phyloP scores from a whole-genome alignment of 768 basidiomycete genomes.

The Tulasnella sp. region DNA sequence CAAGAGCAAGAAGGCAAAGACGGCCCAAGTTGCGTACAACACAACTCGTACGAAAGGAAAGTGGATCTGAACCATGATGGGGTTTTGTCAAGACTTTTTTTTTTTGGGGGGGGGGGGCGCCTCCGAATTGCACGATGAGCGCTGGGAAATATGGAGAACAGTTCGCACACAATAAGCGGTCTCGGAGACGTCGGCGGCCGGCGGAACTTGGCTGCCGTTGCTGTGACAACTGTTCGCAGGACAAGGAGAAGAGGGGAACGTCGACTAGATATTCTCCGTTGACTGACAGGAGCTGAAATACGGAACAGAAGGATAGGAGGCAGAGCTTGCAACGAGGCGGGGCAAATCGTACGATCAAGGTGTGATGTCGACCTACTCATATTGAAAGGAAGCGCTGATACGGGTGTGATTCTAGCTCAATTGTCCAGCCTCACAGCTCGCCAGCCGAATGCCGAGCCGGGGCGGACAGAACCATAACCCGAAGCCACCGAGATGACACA shows the following conservation, averaged over 20 bases:
- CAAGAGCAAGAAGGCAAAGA: constrained; percentile 14
- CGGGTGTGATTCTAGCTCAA: neutral
- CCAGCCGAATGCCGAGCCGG: neutral
- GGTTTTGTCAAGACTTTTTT: neutral
- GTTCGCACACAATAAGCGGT: neutral
- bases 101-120: too few relatives aligned
- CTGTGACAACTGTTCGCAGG: neutral
- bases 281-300: neutral
- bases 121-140: neutral
- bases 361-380: neutral
- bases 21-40: neutral
- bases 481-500: neutral
- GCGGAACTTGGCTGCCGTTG: neutral
- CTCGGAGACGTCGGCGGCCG: neutral
- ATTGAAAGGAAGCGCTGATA: neutral
- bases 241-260: neutral
- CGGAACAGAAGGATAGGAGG: neutral
- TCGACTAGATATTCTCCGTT: neutral
- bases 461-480: neutral
- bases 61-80: neutral
- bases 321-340: neutral
- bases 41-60: constrained; percentile 6
- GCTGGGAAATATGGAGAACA: neutral
- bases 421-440: neutral
- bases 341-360: neutral